Evolutionary conservation across 2,329 filamentous ascomycete species (phyloP).

Genomic region (Clonostachys solani): DNA sequence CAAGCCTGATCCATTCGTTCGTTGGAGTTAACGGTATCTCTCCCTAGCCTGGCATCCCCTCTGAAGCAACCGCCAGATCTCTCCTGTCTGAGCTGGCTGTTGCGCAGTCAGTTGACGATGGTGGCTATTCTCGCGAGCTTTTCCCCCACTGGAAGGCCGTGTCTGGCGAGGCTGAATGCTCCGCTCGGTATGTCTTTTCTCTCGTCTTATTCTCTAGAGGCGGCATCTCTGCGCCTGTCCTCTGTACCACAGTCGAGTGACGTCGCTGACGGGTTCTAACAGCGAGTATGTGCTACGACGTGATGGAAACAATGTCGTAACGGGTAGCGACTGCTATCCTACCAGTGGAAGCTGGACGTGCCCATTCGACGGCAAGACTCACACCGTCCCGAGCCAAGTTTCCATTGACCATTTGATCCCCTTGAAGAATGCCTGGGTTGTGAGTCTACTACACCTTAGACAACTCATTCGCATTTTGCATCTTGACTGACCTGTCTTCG

Average conservation of each 20-base stretch:
- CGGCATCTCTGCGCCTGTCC: not conserved
- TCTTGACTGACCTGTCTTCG: not conserved
- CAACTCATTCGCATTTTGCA: not conserved
- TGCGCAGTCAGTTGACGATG: constrained; percentile 44
- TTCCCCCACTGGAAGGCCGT: constrained; percentile 72
- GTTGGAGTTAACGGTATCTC: not conserved
- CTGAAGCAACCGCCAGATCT: constrained; percentile 47
- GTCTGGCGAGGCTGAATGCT: constrained; percentile 52
- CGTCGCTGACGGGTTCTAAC: not conserved
- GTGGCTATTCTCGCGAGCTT: constrained; percentile 58
- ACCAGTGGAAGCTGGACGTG: constrained; percentile 66
- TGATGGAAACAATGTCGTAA: constrained; percentile 62
- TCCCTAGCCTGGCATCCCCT: constrained; percentile 56
- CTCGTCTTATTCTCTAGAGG: not conserved
- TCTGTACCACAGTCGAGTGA: not conserved
- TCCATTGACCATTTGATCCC: constrained; percentile 86
- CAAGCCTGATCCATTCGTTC: not conserved
- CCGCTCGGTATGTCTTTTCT: constrained; percentile 47
- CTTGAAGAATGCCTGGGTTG: constrained; percentile 75
- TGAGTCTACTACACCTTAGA: constrained; percentile 22
- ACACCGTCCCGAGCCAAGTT: constrained; percentile 64
- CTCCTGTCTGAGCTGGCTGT: constrained; percentile 58
- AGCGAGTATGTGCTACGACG: constrained; percentile 68
- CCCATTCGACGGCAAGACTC: constrained; percentile 70
- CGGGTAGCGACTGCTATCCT: constrained; percentile 54